Conservation (phyloP, 2,329 filamentous ascomycete species). For the Xylariaceae sp. region DNA sequence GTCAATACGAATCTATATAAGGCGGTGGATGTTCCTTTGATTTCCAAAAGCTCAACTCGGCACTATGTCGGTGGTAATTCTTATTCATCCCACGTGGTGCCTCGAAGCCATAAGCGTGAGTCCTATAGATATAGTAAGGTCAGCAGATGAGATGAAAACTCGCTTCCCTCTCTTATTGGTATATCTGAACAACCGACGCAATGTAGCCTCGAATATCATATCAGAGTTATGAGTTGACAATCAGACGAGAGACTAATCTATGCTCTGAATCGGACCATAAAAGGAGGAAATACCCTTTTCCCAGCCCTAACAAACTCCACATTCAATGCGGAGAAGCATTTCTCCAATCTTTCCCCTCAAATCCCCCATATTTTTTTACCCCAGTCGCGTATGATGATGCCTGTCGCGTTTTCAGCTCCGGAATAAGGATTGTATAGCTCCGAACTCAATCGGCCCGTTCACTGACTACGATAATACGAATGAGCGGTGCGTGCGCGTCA, state of each 20-base stretch:
- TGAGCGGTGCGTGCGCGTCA: not conserved
- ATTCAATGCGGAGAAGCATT: not conserved
- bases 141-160: not conserved
- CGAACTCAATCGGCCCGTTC: slow-evolving; percentile 15
- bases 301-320: too few species aligned
- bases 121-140: too few species aligned
- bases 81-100: not conserved
- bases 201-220: not conserved
- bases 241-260: too few species aligned
- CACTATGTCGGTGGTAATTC: slow-evolving; percentile 19
- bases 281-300: too few species aligned
- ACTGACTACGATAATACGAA: slow-evolving; percentile 1
- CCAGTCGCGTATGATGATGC: not conserved
- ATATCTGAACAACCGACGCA: not conserved
- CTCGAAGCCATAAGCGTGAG: not conserved
- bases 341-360: slow-evolving; percentile 9
- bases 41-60: slow-evolving; percentile 13
- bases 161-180: not conserved
- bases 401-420: not conserved
- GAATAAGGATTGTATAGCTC: not conserved
- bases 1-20: not conserved
- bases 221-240: too few species aligned
- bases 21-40: not conserved
- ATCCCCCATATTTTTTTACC: slow-evolving; percentile 12
- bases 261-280: too few species aligned